Evolutionary conservation across 305 asterid genomes (phyloP).

Genomic region (Fraxinus floribunda): DNA sequence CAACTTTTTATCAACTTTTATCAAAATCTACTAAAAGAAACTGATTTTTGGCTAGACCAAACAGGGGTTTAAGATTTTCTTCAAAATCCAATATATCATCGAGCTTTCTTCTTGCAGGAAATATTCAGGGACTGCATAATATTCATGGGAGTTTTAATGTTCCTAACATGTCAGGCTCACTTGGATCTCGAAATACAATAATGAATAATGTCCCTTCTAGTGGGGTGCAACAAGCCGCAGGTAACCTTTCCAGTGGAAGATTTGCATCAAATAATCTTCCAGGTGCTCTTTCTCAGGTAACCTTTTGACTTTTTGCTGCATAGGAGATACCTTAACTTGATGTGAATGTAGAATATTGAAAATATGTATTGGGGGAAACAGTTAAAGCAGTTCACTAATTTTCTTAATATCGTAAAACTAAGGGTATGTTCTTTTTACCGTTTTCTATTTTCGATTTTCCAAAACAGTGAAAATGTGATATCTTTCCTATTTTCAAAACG

Average conservation of each 20-base stretch:
- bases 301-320: constrained; percentile 26
- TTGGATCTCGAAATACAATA: constrained; percentile 86
- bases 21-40: not conserved
- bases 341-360: not conserved
- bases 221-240: constrained; percentile 84
- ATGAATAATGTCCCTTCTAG: constrained; percentile 79
- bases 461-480: too few relatives aligned
- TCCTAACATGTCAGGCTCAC: constrained; percentile 81
- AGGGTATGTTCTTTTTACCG: too few relatives aligned
- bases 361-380: constrained; percentile 11
- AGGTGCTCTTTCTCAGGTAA: constrained; percentile 85
- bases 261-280: constrained; percentile 89
- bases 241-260: constrained; percentile 81
- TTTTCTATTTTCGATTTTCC: too few relatives aligned
- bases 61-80: not conserved
- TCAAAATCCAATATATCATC: constrained; percentile 21
- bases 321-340: constrained; percentile 20
- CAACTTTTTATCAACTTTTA: not conserved
- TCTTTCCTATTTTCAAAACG: too few relatives aligned
- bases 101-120: constrained; percentile 55
- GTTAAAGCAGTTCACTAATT: not conserved
- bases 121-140: constrained; percentile 89
- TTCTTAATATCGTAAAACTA: constrained; percentile 1
- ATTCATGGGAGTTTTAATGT: constrained; percentile 81
- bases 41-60: not conserved